Percentiles rank a stretch among this genome's conserved stretches.
Evolutionary conservation across 345 rosid genomes (phyloP).

Genomic region (Lumnitzera littorea): DNA sequence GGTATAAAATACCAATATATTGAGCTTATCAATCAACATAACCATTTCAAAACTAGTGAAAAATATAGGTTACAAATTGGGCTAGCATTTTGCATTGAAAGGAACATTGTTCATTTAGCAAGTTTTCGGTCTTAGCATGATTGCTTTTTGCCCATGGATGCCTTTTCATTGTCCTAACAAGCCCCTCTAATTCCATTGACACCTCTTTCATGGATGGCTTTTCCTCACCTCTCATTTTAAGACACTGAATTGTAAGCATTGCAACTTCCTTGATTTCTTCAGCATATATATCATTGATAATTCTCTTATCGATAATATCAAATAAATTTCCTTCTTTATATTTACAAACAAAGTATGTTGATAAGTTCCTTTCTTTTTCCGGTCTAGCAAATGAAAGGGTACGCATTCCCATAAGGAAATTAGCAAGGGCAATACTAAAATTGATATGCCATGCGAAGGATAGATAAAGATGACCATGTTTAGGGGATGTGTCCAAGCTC

Average conservation of each 20-base stretch:
- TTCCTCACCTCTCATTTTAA: conserved; percentile 25
- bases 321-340: conserved; percentile 13
- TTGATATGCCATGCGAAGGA: background rate
- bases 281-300: conserved; percentile 1
- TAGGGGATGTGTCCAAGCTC: too few species aligned
- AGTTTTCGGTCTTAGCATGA: too few species aligned
- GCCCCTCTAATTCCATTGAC: conserved; percentile 17
- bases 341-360: conserved; percentile 17
- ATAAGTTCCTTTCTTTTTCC: conserved; percentile 24
- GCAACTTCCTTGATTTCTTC: conserved; percentile 20
- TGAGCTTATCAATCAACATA: too few species aligned
- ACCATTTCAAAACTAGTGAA: too few species aligned
- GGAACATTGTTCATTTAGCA: too few species aligned
- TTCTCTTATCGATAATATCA: conserved; percentile 16
- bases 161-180: background rate
- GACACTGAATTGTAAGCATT: conserved; percentile 15
- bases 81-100: too few species aligned
- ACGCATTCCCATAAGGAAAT: conserved; percentile 31
- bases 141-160: conserved; percentile 1
- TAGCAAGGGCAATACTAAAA: conserved; percentile 36
- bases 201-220: conserved; percentile 33
- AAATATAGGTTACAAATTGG: too few species aligned
- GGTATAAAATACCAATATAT: too few species aligned
- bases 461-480: too few species aligned
- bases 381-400: conserved; percentile 14